Evolutionary conservation across 2,329 filamentous ascomycete species (phyloP).

Genomic region (Beauveria australis): DNA sequence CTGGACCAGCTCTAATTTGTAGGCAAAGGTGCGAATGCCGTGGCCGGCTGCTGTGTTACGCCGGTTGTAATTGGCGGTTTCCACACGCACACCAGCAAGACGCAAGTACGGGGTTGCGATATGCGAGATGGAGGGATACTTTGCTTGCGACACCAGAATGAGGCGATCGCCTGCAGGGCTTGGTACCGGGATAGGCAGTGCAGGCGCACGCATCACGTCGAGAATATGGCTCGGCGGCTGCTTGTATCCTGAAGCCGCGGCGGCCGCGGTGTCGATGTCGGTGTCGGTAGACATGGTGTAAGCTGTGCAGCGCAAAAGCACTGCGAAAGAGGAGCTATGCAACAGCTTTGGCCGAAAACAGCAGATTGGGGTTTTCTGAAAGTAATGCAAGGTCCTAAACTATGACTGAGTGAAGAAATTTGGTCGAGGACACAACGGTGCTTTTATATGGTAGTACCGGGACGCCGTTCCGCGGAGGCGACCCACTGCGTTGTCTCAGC

Average conservation of each 20-base stretch:
- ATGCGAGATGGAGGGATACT: conserved; percentile 4
- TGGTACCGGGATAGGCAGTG: neutral
- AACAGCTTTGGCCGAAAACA: neutral
- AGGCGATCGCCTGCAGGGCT: conserved; percentile 1
- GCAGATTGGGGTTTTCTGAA: neutral
- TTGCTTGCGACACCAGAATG: conserved; percentile 1
- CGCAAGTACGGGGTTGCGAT: neutral
- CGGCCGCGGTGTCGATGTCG: conserved; percentile 7
- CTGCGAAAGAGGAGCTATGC: neutral
- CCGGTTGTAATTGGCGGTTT: neutral
- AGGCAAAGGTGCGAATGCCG: conserved; percentile 5
- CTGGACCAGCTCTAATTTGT: conserved; percentile 5
- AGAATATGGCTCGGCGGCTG: conserved; percentile 2
- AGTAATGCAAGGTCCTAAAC: neutral
- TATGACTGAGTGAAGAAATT: neutral
- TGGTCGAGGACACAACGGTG: conserved; percentile 3
- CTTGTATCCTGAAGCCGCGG: neutral
- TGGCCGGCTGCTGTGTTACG: conserved; percentile 2
- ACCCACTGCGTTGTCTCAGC: neutral
- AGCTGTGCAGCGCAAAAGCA: neutral
- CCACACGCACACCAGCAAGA: conserved; percentile 5
- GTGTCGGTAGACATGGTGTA: conserved; percentile 1
- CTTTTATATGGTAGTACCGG: conserved; percentile 3
- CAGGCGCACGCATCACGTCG: conserved; percentile 7
- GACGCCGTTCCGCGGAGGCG: neutral